Conservation (phyloP, 129 eudicot genomes). For the Saussurea involucrata region DNA sequence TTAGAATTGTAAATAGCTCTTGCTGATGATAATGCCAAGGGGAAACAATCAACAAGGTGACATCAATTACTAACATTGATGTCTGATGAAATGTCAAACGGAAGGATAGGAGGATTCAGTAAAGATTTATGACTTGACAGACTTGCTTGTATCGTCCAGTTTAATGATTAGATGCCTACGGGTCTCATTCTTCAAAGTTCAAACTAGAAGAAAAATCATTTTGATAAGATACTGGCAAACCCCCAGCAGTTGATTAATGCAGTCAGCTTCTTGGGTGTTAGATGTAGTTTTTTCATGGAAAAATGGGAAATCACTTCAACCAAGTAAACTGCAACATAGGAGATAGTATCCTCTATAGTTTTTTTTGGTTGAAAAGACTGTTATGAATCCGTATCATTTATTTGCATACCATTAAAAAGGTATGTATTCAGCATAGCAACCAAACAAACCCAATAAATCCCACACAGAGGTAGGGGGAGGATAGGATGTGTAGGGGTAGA, state of each 20-base stretch:
- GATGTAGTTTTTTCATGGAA: neutral
- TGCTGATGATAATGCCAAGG: slow-evolving; percentile 4
- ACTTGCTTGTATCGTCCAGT: neutral
- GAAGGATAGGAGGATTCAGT: neutral
- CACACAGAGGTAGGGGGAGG: neutral
- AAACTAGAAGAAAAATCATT: slow-evolving; percentile 1
- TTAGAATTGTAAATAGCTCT: slow-evolving; percentile 5
- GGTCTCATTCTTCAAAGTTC: neutral
- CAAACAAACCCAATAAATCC: neutral
- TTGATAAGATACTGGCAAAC: neutral
- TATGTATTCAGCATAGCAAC: neutral
- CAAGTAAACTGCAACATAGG: neutral
- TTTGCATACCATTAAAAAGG: neutral
- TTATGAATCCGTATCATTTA: neutral
- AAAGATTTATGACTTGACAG: neutral
- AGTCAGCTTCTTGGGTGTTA: neutral
- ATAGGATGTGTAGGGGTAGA: neutral
- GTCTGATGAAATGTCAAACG: neutral
- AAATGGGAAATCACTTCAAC: neutral
- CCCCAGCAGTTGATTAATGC: neutral
- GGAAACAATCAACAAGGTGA: neutral
- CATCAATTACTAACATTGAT: slow-evolving; percentile 2
- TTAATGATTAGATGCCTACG: neutral
- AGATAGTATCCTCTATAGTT: neutral
- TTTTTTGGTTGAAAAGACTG: neutral